Evolutionary conservation across 2,329 filamentous ascomycete species (phyloP), one percentile per base, ranked within the genome.

Genomic region (Neonectria coccinea): DNA sequence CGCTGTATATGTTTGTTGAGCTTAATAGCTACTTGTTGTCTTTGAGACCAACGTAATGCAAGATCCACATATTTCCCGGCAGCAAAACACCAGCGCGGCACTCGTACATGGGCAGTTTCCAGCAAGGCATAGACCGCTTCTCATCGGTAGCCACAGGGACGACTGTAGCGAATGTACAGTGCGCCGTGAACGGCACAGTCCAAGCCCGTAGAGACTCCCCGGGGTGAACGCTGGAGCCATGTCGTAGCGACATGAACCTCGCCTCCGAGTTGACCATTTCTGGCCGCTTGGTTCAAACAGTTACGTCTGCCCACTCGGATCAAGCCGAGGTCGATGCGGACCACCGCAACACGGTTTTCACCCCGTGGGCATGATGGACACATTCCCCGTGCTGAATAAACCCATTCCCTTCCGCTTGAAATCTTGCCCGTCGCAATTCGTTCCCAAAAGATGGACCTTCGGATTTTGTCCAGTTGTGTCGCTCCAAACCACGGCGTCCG

Each of bases 341-440:
- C 70, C 66, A 65, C 63, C 56, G 60, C 64, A 66, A 71, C 69
- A 71, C 69, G 74, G 74, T 69, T 77, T 27, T 77, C 73, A 77
- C 75, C 65, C 74, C 73, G 70, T 76, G 67, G 71, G 67, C 61
- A 66, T 62, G 62, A 65, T 63, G 61, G 73, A 67, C 67, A 69
- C 61, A 57, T 59, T 61, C 59, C 62, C 48, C 42, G 51, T 69
- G 62, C 60, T 55, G 64, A 71, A 65, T 67, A 64, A 63, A 61
- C 56, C 64, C 68, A 63, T 53, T 66, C 57, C 62, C 33, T 53
- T 50, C 58, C 50, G 60, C 58, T 45, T 62, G 61, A 68, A 63
- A 59, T 57, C 70, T 62, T 58, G 56, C 48, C 56, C 58, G 20
- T 67, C 53, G 59, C 66, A 64, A 54, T 64, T 67, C 65, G 48